A percentile compares a stretch with the other conserved stretches of the same genome.
These are phyloP conservation scores for Croton setiger DNA, from an alignment of 441 rosid species.

Conservation along the genomic window DNA sequence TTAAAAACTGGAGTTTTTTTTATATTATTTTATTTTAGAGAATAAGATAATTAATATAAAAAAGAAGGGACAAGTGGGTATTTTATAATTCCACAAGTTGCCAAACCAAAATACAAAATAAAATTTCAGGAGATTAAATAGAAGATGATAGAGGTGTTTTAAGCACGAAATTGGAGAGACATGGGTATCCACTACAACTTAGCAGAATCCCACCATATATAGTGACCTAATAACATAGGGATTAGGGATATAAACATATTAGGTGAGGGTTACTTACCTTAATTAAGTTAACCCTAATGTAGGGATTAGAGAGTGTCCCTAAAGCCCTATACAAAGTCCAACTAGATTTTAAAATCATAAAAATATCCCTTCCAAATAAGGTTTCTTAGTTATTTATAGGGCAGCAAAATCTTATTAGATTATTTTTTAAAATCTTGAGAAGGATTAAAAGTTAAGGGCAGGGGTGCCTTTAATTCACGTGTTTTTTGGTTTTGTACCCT, in stretches of 20 bases:
- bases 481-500: background rate
- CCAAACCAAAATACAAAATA: constrained; percentile 21
- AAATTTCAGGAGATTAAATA: constrained; percentile 2
- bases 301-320: background rate
- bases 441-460: background rate
- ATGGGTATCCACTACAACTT: constrained; percentile 15
- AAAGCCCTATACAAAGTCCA: constrained; percentile 27
- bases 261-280: no score
- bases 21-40: no score
- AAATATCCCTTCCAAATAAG: background rate
- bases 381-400: constrained; percentile 12
- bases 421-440: constrained; percentile 5
- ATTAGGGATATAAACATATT: no score
- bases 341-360: constrained; percentile 20
- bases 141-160: background rate
- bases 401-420: constrained; percentile 24
- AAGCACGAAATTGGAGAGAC: constrained; percentile 4
- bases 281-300: background rate
- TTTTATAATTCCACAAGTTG: constrained; percentile 22
- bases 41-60: background rate
- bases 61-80: background rate
- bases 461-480: background rate
- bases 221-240: constrained; percentile 16
- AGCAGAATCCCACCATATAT: constrained; percentile 25
- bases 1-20: background rate